Evolutionary conservation across 208 protist genomes (phyloP).

Genomic region (Wallacemonas sp.): DNA sequence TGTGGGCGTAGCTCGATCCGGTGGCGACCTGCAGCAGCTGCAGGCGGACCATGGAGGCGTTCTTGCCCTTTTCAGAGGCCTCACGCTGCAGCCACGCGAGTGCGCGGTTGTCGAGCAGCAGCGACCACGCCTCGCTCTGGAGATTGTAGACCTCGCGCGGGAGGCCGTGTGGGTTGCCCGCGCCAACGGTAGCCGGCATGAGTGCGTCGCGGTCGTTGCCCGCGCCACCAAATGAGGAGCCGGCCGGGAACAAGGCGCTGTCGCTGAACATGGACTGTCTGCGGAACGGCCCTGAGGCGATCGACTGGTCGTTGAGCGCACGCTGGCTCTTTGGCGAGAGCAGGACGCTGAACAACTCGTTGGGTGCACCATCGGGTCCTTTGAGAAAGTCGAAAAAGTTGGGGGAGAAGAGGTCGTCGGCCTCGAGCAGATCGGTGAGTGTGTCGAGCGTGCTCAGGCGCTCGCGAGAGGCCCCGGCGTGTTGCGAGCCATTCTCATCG

Average conservation of each 20-base stretch:
- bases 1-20: slow-evolving; percentile 12
- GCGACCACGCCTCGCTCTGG: slow-evolving; percentile 76
- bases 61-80: slow-evolving; percentile 56
- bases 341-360: slow-evolving; percentile 10
- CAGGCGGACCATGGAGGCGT: slow-evolving; percentile 60
- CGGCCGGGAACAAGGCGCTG: background rate
- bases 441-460: slow-evolving; percentile 6
- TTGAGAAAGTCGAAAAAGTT: slow-evolving; percentile 63
- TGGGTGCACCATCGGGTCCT: background rate
- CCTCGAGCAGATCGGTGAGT: slow-evolving; percentile 32
- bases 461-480: background rate
- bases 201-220: background rate
- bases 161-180: slow-evolving; percentile 38
- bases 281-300: background rate
- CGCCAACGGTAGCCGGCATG: background rate
- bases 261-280: slow-evolving; percentile 1
- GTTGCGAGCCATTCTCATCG: slow-evolving; percentile 6
- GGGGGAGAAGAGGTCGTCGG: slow-evolving; percentile 54
- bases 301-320: background rate
- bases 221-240: background rate
- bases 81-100: slow-evolving; percentile 87
- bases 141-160: slow-evolving; percentile 47
- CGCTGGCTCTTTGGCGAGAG: slow-evolving; percentile 4
- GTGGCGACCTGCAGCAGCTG: slow-evolving; percentile 66
- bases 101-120: slow-evolving; percentile 86